Base-by-base conservation (phyloP, 2,329 filamentous ascomycete species). In the Pseudophaeomoniella oleicola region DNA sequence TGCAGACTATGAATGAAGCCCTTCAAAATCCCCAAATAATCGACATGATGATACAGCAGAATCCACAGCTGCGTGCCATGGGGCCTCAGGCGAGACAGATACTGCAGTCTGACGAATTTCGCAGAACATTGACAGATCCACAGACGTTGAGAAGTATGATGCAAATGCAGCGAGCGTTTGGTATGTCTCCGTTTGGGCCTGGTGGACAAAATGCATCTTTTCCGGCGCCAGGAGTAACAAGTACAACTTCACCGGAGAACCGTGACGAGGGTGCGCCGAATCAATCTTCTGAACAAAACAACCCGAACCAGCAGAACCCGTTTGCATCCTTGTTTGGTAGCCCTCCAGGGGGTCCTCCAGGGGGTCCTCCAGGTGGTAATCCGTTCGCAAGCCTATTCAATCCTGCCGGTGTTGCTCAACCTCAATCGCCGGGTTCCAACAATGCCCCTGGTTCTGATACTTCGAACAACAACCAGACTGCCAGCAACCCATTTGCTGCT, bases 11-110 rank as follows among this genome's bases (percentile, higher is more conserved):
- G 74, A 93, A 90, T 58, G 88, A 94, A 60, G 85, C 87, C 22
- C 80, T 98, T 56, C 83, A 87, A 58, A 96, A 96, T 59, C 88
- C 90, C n/a, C 74, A 78, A 13, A 81, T 98, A 49, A 73, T 96
- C 53, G 85, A 96, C 53, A 84, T 92, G 72, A 83, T 96, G 72
- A 86, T 98, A 49, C 76, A 90, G 49, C 75, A 81, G 52, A 94
- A 94, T 54, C 90, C 90, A 2, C 79, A 85, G 69, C 66, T 86
- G 13, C 72, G 78, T 49, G 71, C 75, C 41, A 73, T 81, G 57
- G 66, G 68, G 15, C 81, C 81, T 30, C 73, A 80, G 41, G 82
- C 83, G 15, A 75, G 86, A 47, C 76, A 92, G 52, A 80, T 94
- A 59, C 74, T 98, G 50, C 78, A 85, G 42, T 90, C 87, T 16